Conservation (phyloP, 345 rosid species). For the Pistacia integerrima region DNA sequence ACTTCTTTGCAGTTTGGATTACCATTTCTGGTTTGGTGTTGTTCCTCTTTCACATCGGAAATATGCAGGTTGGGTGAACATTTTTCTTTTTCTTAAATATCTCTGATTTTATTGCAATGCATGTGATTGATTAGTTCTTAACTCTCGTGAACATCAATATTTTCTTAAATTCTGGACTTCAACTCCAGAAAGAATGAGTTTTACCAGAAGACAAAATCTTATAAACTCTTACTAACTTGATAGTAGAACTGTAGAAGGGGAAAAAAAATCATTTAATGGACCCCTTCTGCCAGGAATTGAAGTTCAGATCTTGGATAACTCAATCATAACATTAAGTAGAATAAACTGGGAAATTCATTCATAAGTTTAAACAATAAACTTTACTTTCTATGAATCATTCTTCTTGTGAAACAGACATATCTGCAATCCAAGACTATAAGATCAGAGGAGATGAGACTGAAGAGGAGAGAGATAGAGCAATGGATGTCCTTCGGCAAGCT, state of each 20-base stretch:
- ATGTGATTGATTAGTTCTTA: too few relatives aligned
- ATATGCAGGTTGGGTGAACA: not conserved
- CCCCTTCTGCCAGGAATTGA: too few relatives aligned
- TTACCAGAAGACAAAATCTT: too few relatives aligned
- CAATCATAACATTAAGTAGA: not conserved
- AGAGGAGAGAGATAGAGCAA: not conserved
- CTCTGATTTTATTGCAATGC: not conserved
- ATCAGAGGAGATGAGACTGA: not conserved
- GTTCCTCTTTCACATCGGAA: constrained; percentile 3
- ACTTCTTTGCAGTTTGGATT: constrained; percentile 1
- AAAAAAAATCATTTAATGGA: too few relatives aligned
- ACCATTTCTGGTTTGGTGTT: not conserved
- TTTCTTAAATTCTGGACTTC: too few relatives aligned
- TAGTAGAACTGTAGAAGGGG: too few relatives aligned
- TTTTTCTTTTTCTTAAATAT: not conserved
- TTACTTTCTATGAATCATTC: not conserved
- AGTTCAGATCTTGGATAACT: too few relatives aligned
- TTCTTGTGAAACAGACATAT: not conserved
- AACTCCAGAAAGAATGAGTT: too few relatives aligned
- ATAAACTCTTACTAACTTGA: too few relatives aligned
- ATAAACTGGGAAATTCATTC: too few relatives aligned
- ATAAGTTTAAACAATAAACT: not conserved
- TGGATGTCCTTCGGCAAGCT: not conserved
- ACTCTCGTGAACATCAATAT: too few relatives aligned
- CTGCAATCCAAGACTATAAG: not conserved